Evolutionary conservation across 768 basidiomycete species (phyloP), one percentile per base, ranked within the genome.

Genomic region (Rhodocollybia butyracea): DNA sequence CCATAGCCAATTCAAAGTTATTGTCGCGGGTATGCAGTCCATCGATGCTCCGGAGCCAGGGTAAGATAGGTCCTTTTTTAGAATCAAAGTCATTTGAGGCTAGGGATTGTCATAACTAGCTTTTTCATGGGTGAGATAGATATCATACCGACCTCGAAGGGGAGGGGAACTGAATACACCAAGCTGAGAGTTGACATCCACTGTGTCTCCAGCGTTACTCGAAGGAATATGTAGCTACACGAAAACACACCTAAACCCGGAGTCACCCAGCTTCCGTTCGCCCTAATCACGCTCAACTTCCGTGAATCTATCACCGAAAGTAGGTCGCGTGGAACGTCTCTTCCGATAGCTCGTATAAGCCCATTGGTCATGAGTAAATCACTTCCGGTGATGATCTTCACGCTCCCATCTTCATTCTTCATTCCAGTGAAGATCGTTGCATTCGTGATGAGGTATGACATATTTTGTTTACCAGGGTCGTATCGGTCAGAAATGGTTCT

Each of bases 1-100:
- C 80, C 52, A 94, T 85, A 2, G 89, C 81, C 15, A 91, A 76
- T 54, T 75, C 75, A 66, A 86, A 86, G 1, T 86, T 77, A 38
- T 85, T 83, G 64, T 95, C 94, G 57, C 93, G 89, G 1, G 90
- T 93, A 66, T 95, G 88, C 62, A 97, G 78, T 0, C 81, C 91
- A 66, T 98, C 94, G 36, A 94, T 76, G 55, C 82, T 87, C 45
- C 92, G 79, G 26, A 98, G 74, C 84, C 86, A 91, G 2, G 92
- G 91, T 31, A 84, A 62, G 55, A 89, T 76, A 3, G 89, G 80
- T 0, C 86, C 88, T 48, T 89, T 79, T 10, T 57, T 59, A 10
- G 90, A 91, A 65, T 88, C 85, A 13, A 79, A 72, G 64, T 90
- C 89, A 41, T 70, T 58, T 15, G 81, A 73, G 29, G 84, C 83